These are phyloP conservation scores for Globisporangium paroecandrum DNA, from an alignment of 352 stramenopile genomes.

Conservation along the genomic window DNA sequence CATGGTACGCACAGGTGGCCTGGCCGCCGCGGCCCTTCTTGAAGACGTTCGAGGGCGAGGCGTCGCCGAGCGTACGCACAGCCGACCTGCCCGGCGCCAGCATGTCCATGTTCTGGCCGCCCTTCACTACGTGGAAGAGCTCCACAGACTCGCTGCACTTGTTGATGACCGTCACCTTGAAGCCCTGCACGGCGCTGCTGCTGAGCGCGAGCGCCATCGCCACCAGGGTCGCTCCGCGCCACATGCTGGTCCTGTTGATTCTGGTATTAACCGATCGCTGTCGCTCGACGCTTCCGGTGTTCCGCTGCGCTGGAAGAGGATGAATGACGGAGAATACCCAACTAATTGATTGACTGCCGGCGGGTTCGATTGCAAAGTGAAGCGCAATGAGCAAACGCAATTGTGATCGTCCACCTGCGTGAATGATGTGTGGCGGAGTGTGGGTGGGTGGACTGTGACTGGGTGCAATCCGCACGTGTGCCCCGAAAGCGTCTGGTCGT, in stretches of 20 bases:
- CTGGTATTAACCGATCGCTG: not conserved
- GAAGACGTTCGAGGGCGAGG: constrained; percentile 43
- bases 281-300: constrained; percentile 3
- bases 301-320: constrained; percentile 8
- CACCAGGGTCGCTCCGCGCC: not conserved
- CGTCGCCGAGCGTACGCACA: constrained; percentile 23
- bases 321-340: not conserved
- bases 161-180: constrained; percentile 60
- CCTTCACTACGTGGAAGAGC: constrained; percentile 30
- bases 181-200: constrained; percentile 20
- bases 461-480: not conserved
- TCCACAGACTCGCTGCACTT: constrained; percentile 42
- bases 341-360: not conserved
- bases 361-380: constrained; percentile 4
- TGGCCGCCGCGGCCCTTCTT: constrained; percentile 48
- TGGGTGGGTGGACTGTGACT: not conserved
- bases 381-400: not conserved
- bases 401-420: no score
- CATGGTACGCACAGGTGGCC: constrained; percentile 45
- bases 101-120: constrained; percentile 22
- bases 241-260: constrained; percentile 3
- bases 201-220: constrained; percentile 23
- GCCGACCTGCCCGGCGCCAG: constrained; percentile 31
- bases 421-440: no score
- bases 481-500: not conserved